Conservation (phyloP, 2,329 filamentous ascomycete genomes). For the Pseudogymnoascus sp. region DNA sequence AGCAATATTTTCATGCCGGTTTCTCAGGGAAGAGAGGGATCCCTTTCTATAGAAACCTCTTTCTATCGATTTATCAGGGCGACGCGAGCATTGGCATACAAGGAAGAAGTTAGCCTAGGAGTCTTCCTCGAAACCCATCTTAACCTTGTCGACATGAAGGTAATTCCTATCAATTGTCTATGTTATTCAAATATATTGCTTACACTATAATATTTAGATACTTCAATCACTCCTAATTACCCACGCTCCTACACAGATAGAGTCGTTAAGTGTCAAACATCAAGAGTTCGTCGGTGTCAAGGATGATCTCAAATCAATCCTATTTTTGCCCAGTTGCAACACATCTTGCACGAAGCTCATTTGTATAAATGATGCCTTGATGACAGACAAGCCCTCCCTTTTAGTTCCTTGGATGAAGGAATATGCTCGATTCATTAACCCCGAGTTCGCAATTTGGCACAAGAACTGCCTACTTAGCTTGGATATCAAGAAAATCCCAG, state of each 20-base stretch:
- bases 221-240: neutral
- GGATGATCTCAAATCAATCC: conserved; percentile 14
- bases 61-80: conserved; percentile 19
- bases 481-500: conserved; percentile 12
- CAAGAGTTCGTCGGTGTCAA: neutral
- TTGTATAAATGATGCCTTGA: conserved; percentile 15
- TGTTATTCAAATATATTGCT: neutral
- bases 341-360: neutral
- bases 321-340: conserved; percentile 18
- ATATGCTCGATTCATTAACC: conserved; percentile 17
- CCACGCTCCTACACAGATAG: neutral
- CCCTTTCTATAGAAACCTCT: conserved; percentile 7
- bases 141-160: conserved; percentile 12
- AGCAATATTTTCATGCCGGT: conserved; percentile 16
- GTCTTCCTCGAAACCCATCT: conserved; percentile 10
- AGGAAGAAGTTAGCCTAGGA: neutral
- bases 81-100: conserved; percentile 11
- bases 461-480: conserved; percentile 13
- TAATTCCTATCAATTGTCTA: conserved; percentile 13
- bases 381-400: conserved; percentile 17
- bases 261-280: neutral
- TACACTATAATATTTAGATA: neutral
- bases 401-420: conserved; percentile 22
- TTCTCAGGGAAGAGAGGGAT: conserved; percentile 5
- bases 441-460: neutral